These are phyloP conservation scores for Plasmopara muralis DNA, from an alignment of 352 stramenopile species.

Conservation along the genomic window DNA sequence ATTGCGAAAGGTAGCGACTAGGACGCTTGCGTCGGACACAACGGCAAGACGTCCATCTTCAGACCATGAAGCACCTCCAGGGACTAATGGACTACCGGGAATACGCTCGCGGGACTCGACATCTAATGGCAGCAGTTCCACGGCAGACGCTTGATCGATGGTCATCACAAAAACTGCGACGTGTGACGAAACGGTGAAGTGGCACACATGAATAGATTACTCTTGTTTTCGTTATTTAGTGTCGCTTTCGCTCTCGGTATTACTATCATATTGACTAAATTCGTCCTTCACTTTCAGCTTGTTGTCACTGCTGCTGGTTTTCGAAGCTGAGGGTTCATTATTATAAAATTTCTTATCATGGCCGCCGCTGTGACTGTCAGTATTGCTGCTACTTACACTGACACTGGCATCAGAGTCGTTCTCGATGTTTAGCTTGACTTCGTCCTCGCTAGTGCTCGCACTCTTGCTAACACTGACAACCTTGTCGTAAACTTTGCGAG, in stretches of 20 bases:
- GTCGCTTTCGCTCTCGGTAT: constrained; percentile 8
- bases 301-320: constrained; percentile 4
- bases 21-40: constrained; percentile 64
- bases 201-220: background rate
- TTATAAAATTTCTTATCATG: background rate
- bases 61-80: constrained; percentile 58
- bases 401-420: background rate
- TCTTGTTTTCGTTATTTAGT: too few relatives aligned
- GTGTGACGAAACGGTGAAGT: constrained; percentile 14
- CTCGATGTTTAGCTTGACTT: background rate
- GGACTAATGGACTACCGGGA: constrained; percentile 57
- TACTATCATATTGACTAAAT: constrained; percentile 1
- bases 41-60: constrained; percentile 68
- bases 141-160: constrained; percentile 13
- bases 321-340: background rate
- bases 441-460: constrained; percentile 1
- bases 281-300: constrained; percentile 4
- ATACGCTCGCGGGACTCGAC: constrained; percentile 62
- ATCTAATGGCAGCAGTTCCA: constrained; percentile 19
- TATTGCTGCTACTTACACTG: constrained; percentile 7
- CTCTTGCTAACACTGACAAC: constrained; percentile 1
- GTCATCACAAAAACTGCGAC: constrained; percentile 19
- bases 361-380: background rate
- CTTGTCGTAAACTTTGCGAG: background rate
- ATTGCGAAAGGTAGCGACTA: constrained; percentile 74